Evolutionary conservation across 805 yeast genomes (phyloP).

Genomic region (Ogataea neopini): DNA sequence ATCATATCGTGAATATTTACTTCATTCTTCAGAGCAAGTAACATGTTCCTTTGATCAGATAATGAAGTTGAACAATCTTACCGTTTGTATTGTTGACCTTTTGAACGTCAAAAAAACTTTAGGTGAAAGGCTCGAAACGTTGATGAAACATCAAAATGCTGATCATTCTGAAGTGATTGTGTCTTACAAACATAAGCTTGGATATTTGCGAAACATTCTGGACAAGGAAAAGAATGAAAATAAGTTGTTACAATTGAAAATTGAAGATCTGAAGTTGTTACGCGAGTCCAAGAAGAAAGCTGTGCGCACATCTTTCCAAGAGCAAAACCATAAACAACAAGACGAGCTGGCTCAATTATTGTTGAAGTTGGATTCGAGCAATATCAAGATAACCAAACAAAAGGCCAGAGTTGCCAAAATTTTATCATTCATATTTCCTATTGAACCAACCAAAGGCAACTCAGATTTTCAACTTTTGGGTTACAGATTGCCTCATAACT

Average conservation of each 20-base stretch:
- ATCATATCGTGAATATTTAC: constrained; percentile 5
- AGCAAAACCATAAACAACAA: constrained; percentile 1
- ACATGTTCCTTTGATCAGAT: constrained; percentile 42
- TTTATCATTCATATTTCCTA: constrained; percentile 35
- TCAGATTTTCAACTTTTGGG: constrained; percentile 34
- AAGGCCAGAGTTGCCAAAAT: constrained; percentile 29
- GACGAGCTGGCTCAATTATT: constrained; percentile 19
- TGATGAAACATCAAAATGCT: neutral
- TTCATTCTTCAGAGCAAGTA: constrained; percentile 17
- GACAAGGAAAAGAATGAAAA: constrained; percentile 3
- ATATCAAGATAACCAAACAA: constrained; percentile 18
- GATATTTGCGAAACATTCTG: constrained; percentile 5
- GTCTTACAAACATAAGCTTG: neutral
- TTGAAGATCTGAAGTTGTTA: constrained; percentile 1
- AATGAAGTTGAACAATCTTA: constrained; percentile 43
- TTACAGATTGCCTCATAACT: constrained; percentile 30
- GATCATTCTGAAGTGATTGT: neutral
- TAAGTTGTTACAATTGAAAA: constrained; percentile 1
- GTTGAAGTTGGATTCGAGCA: constrained; percentile 16
- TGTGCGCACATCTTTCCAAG: neutral
- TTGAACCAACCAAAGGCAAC: constrained; percentile 24
- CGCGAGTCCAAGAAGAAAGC: constrained; percentile 1
- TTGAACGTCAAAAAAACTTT: constrained; percentile 21
- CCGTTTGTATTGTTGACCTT: constrained; percentile 39
- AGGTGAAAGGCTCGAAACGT: constrained; percentile 7